Conservation (phyloP, 2,329 filamentous ascomycete species). For the Cladophialophora bantiana region DNA sequence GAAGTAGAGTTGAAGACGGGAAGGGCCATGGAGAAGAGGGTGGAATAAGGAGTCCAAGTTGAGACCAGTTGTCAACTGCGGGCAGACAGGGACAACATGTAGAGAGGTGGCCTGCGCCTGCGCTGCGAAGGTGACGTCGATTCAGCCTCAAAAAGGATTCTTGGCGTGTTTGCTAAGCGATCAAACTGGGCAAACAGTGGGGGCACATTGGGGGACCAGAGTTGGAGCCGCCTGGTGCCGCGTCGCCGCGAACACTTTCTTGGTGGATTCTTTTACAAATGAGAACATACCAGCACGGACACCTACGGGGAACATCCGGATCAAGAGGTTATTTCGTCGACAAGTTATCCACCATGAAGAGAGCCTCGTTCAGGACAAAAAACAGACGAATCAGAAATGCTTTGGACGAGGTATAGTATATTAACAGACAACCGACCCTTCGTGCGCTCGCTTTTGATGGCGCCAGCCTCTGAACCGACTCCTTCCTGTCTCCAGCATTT, state of each 20-base stretch:
- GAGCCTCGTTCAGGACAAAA: background rate
- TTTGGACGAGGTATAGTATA: background rate
- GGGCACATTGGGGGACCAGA: background rate
- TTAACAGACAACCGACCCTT: background rate
- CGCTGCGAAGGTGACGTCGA: background rate
- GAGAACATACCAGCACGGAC: background rate
- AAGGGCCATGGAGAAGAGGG: background rate
- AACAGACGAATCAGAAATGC: background rate
- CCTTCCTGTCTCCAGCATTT: background rate
- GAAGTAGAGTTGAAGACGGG: background rate
- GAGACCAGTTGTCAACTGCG: constrained; percentile 19
- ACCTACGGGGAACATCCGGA: background rate
- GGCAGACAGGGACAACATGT: too few species aligned
- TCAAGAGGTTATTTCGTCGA: constrained; percentile 1
- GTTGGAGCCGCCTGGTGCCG: background rate
- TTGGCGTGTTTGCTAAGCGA: background rate
- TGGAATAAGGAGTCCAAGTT: background rate
- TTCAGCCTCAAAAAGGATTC: background rate
- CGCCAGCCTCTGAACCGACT: background rate
- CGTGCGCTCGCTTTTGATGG: background rate
- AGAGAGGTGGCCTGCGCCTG: background rate
- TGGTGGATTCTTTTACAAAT: background rate
- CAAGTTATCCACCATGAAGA: background rate
- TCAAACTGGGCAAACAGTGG: too few species aligned
- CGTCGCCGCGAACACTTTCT: background rate